phyloP scores from a whole-genome alignment of 768 basidiomycete species.

The Lentinula sp. region DNA sequence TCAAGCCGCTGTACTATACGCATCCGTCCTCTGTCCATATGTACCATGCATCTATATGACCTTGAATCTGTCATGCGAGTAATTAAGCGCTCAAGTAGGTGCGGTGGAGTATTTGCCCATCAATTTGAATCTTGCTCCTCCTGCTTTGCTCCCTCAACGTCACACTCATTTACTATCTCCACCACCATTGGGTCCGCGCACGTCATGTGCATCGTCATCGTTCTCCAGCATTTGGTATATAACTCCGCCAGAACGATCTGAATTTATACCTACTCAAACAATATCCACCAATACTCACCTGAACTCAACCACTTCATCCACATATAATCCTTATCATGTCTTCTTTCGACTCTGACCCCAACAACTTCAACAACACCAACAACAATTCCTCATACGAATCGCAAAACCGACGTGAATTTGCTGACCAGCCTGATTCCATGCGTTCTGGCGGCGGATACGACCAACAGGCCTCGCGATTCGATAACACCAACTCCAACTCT shows the following conservation, averaged over 20 bases:
- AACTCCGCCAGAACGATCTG: background rate
- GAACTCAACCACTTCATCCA: background rate
- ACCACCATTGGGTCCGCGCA: background rate
- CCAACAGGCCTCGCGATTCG: background rate
- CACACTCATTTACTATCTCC: too few species aligned
- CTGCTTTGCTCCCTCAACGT: too few species aligned
- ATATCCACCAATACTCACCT: background rate
- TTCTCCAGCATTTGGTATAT: background rate
- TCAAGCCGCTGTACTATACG: too few species aligned
- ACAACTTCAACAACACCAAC: background rate
- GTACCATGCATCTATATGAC: too few species aligned
- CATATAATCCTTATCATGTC: background rate
- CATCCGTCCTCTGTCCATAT: too few species aligned
- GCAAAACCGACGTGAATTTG: background rate
- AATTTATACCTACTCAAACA: background rate
- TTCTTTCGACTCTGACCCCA: background rate
- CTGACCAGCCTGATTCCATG: background rate
- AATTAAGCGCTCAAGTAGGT: too few species aligned
- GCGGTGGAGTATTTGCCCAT: too few species aligned
- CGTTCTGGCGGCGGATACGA: background rate
- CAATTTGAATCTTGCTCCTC: too few species aligned
- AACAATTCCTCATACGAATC: background rate
- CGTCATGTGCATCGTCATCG: background rate
- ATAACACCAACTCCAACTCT: background rate
- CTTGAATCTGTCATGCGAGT: too few species aligned